Conservation (phyloP, 2,329 filamentous ascomycete genomes). For the Stagonosporopsis rhizophila region DNA sequence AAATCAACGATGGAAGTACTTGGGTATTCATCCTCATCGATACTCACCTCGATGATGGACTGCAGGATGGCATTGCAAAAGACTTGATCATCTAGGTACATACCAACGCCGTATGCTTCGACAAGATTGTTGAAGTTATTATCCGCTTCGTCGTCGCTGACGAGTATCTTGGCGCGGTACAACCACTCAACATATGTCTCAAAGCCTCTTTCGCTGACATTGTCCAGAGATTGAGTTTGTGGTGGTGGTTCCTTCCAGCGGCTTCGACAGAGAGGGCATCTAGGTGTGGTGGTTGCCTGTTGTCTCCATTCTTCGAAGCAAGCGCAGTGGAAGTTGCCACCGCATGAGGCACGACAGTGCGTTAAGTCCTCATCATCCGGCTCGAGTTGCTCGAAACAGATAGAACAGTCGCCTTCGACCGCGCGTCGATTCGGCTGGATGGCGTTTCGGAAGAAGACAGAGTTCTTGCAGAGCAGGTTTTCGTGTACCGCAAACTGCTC, state of each 20-base stretch:
- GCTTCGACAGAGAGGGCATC: neutral
- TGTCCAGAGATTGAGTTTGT: neutral
- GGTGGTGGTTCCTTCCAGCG: neutral
- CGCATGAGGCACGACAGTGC: neutral
- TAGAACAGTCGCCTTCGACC: neutral
- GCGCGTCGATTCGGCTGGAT: neutral
- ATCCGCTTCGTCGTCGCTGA: neutral
- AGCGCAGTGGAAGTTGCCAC: neutral
- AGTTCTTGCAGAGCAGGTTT: neutral
- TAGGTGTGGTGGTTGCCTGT: neutral
- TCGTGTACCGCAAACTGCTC: neutral
- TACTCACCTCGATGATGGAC: neutral
- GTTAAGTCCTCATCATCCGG: neutral
- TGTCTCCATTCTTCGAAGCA: neutral
- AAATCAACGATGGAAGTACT: too few relatives aligned
- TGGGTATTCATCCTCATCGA: neutral
- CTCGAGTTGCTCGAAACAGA: neutral
- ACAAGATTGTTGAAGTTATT: neutral
- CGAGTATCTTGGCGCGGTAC: neutral
- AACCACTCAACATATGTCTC: slow-evolving; percentile 1
- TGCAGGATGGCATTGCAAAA: neutral
- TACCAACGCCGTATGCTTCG: neutral
- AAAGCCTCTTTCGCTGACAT: neutral
- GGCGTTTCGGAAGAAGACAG: neutral
- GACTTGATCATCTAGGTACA: neutral